A percentile compares a stretch with the other conserved stretches of the same genome.
phyloP scores from a whole-genome alignment of 169 alveolate genomes.

The Plasmodium vinckei region DNA sequence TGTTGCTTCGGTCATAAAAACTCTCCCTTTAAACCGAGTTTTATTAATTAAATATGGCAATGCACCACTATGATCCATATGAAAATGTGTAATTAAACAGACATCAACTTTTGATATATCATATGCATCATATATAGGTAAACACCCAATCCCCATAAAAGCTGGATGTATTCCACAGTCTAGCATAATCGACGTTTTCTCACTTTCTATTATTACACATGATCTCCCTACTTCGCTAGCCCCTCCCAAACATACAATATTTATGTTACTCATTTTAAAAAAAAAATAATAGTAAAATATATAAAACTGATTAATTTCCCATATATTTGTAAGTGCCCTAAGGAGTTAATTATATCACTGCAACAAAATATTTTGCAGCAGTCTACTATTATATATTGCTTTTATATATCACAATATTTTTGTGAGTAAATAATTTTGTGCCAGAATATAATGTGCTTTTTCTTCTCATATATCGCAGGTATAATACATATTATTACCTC shows the following conservation, averaged over 20 bases:
- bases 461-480: too few species aligned
- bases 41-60: constrained; percentile 95
- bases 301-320: too few species aligned
- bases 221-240: constrained; percentile 97
- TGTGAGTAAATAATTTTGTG: too few species aligned
- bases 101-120: constrained; percentile 95
- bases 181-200: constrained; percentile 95
- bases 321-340: too few species aligned
- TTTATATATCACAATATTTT: too few species aligned
- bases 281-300: too few species aligned
- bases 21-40: constrained; percentile 94
- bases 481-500: too few species aligned
- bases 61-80: constrained; percentile 99
- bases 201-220: constrained; percentile 94
- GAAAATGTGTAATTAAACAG: constrained; percentile 97
- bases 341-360: too few species aligned
- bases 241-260: constrained; percentile 90
- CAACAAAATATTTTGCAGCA: too few species aligned
- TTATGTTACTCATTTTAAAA: constrained; percentile 59
- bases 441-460: too few species aligned
- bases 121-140: constrained; percentile 97
- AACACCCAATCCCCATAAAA: constrained; percentile 95
- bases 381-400: too few species aligned
- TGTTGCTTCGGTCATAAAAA: constrained; percentile 97
- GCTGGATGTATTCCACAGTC: constrained; percentile 99